Base-by-base conservation (phyloP, 2,329 filamentous ascomycete genomes). In the Aureobasidium melanogenum region DNA sequence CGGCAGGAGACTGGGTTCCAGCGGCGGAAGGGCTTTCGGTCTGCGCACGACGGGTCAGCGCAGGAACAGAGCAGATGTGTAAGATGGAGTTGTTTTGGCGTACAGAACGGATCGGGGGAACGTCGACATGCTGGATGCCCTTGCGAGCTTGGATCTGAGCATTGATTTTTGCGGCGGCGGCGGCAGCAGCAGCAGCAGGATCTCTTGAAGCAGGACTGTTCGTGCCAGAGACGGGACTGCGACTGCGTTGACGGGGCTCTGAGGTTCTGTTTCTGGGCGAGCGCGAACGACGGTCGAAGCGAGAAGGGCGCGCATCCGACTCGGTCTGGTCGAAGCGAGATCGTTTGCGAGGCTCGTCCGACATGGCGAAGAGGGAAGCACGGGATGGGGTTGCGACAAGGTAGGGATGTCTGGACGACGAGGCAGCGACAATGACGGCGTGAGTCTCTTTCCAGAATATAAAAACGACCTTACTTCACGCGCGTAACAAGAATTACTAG, bases 271-370 rank as follows among this genome's bases (percentile, higher is more conserved):
- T 75, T 63, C 28, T 84, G 24, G 91, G 91, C 34, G 91, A 96
- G 66, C 91, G 88, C 62, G 94, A 97, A 69, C 94, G 88, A 69
- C 92, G 86, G 76, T 97, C 93, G 75, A 96, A 97, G 72, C 92
- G 85, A 54, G 91, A 95, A 46, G 82, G 72, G 64, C 75, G 74
- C 22, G 66, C 64, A 70, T 86, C 87, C 70, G 94, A 90, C 72
- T 93, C 90, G 50, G 86, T 94, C 75, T 95, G 90, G 73, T 97
- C 93, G 76, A 97, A 97, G 74, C 93, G 91, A 71, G 91, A 96
- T 64, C 91, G 88, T 80, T 96, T 96, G 63, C 86, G 84, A 67
- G 92, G 88, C 65, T 87, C 82, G 69, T 94, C 90, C 67, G 88
- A 85, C 91, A 96, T 91, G 64, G 56, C 39, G 30, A 24, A 30